phyloP scores from a whole-genome alignment of 2,329 filamentous ascomycete genomes.

The Beauveria scarabaeidicola region DNA sequence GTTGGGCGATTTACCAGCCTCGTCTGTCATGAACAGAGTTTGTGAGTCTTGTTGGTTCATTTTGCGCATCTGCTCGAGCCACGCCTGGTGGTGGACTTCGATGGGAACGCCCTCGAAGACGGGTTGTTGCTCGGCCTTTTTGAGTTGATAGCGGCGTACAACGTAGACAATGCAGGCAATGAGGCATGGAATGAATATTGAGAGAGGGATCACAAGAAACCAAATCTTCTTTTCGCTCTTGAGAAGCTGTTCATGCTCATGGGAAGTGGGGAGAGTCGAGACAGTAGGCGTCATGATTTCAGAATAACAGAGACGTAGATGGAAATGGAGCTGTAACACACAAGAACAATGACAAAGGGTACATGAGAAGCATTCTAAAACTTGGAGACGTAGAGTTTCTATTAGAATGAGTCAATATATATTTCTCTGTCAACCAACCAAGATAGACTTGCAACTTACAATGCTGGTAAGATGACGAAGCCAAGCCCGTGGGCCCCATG shows the following conservation, averaged over 20 bases:
- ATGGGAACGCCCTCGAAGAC: neutral
- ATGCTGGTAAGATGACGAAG: neutral
- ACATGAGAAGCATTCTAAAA: neutral
- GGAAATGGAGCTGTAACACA: neutral
- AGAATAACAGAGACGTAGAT: neutral
- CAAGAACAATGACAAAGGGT: neutral
- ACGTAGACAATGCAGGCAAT: neutral
- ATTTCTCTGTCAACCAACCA: neutral
- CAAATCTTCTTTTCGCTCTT: conserved; percentile 2
- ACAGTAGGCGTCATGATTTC: neutral
- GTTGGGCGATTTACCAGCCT: neutral
- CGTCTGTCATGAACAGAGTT: neutral
- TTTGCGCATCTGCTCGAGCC: neutral
- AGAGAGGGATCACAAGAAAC: neutral
- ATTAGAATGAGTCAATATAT: neutral
- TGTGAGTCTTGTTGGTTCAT: neutral
- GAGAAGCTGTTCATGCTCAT: neutral
- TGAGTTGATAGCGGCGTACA: neutral
- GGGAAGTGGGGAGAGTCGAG: neutral
- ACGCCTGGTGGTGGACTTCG: neutral
- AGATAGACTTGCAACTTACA: neutral
- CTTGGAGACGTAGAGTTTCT: neutral
- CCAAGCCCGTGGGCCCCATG: neutral
- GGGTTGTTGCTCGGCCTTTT: neutral
- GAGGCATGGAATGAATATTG: neutral